Conservation (phyloP, 1,284 basidiomycete genomes). For the Athelia sp. region DNA sequence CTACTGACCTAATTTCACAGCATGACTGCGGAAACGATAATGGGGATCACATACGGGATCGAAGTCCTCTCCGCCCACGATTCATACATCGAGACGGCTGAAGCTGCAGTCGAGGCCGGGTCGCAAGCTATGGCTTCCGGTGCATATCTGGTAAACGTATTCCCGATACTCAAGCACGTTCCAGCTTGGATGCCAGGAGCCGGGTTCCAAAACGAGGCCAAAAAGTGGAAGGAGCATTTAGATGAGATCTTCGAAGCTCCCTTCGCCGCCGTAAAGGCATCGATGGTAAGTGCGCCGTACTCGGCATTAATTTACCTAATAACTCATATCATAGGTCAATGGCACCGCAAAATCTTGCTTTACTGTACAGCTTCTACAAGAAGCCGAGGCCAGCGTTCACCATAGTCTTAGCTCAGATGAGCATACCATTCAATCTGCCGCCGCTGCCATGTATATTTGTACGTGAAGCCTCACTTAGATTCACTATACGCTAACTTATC, state of each 20-base stretch:
- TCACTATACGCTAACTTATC: neutral
- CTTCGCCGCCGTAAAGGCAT: constrained; percentile 22
- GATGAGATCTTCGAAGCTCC: constrained; percentile 25
- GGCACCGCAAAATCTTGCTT: too few relatives aligned
- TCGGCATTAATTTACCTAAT: too few relatives aligned
- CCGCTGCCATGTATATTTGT: constrained; percentile 14
- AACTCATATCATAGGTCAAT: too few relatives aligned
- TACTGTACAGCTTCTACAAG: too few relatives aligned
- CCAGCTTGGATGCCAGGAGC: constrained; percentile 44
- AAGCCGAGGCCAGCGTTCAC: neutral
- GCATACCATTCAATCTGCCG: constrained; percentile 15
- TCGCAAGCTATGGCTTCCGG: too few relatives aligned
- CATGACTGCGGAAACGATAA: too few relatives aligned
- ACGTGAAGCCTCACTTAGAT: constrained; percentile 1
- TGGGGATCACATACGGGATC: too few relatives aligned
- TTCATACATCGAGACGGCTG: too few relatives aligned
- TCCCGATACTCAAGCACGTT: constrained; percentile 29
- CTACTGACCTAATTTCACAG: too few relatives aligned
- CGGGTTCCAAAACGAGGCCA: constrained; percentile 42
- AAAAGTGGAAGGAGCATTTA: constrained; percentile 21
- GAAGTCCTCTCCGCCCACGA: too few relatives aligned
- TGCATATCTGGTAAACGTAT: constrained; percentile 13
- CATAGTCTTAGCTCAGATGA: too few relatives aligned
- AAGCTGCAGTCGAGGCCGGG: too few relatives aligned
- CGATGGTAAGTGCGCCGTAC: constrained; percentile 10